Conservation (phyloP, 169 alveolate genomes). For the Perkinsus marinus region DNA sequence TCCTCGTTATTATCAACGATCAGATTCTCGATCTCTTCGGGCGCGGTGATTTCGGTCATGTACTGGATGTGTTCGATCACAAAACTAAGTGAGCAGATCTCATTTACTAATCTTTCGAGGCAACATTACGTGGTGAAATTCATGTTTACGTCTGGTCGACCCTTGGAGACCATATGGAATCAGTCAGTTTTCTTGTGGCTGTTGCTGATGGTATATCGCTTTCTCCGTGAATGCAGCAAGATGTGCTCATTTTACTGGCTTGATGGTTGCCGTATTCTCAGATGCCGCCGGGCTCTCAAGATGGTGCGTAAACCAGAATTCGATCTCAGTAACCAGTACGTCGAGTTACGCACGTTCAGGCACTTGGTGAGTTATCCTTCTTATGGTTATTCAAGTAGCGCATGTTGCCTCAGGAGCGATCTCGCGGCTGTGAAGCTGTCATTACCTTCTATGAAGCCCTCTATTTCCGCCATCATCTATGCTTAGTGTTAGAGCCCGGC, state of each 20-base stretch:
- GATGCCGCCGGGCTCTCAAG: background rate
- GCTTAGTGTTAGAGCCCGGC: background rate
- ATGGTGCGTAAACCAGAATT: background rate
- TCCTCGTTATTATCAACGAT: background rate
- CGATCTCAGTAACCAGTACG: background rate
- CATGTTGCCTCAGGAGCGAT: background rate
- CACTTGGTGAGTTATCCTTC: background rate
- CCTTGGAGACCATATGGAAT: too few species aligned
- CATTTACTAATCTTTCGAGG: background rate
- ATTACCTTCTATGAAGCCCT: background rate
- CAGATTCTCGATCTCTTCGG: conserved; percentile 52
- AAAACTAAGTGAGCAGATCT: conserved; percentile 18
- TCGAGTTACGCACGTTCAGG: background rate
- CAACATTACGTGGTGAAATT: background rate
- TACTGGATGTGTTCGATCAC: conserved; percentile 56
- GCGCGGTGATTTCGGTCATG: conserved; percentile 67
- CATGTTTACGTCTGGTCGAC: too few species aligned
- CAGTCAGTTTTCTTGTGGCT: too few species aligned
- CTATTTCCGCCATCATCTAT: background rate
- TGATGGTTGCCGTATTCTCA: background rate
- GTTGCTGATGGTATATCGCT: too few species aligned
- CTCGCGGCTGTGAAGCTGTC: background rate
- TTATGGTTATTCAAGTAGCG: background rate
- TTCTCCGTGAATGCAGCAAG: too few species aligned
- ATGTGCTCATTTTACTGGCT: too few species aligned